These are phyloP conservation scores for Aspergillus luchuensis DNA, from an alignment of 2,329 filamentous ascomycete genomes.

Conservation along the genomic window DNA sequence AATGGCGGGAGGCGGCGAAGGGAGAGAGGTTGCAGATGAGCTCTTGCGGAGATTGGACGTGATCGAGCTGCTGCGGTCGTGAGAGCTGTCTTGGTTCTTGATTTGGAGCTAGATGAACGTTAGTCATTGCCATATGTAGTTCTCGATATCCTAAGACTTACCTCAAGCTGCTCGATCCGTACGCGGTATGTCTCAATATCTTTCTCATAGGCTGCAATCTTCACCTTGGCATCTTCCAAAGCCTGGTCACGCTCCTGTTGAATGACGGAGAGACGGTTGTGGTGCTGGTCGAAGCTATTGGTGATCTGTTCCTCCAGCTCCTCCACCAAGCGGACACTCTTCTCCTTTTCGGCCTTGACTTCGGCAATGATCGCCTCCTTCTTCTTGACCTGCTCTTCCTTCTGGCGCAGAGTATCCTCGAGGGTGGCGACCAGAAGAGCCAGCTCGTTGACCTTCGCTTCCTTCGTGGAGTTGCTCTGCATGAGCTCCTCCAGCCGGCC, in stretches of 20 bases:
- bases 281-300: conserved; percentile 90
- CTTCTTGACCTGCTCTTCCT: conserved; percentile 49
- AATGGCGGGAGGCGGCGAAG: conserved; percentile 91
- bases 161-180: conserved; percentile 72
- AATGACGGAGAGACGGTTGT: conserved; percentile 84
- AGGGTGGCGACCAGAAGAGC: conserved; percentile 50
- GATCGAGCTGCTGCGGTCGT: conserved; percentile 60
- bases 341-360: conserved; percentile 71
- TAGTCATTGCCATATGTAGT: conserved; percentile 18
- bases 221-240: conserved; percentile 74
- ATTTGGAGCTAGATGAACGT: conserved; percentile 39
- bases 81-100: conserved; percentile 47
- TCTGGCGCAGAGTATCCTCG: conserved; percentile 48
- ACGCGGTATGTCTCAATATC: conserved; percentile 63
- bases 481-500: conserved; percentile 42
- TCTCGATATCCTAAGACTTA: conserved; percentile 46
- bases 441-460: conserved; percentile 60
- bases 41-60: conserved; percentile 80
- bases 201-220: conserved; percentile 63
- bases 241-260: conserved; percentile 73
- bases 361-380: conserved; percentile 51
- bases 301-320: conserved; percentile 97
- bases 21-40: conserved; percentile 76
- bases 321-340: conserved; percentile 87
- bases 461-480: conserved; percentile 45